Evolutionary conservation across 2,329 filamentous ascomycete species (phyloP), one percentile per base, ranked within the genome.

Genomic region (Xylaria sp.): DNA sequence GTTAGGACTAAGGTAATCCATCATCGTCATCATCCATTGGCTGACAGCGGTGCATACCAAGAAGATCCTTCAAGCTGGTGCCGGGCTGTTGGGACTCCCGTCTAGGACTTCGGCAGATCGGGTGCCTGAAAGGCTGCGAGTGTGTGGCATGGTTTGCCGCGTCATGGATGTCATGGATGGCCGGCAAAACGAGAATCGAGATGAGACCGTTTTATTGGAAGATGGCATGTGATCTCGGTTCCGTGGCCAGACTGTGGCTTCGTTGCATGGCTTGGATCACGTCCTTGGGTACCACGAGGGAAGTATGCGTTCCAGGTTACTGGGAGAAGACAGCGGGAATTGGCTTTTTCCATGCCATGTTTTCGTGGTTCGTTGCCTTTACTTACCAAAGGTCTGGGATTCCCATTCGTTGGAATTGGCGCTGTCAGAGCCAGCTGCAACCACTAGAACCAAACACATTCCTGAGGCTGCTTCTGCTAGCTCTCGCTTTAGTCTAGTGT

Each of bases 251-350:
- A n/a, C n/a, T 41, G 65, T 62, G 58, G 52, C 59, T 69, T 58
- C 46, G 48, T 46, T 28, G 25, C 52, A 64, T 60, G 56, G 56
- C 65, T 62, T 57, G 55, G 59, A n/a, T 63, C 23, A 36, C 28
- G 56, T 28, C 23, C 20, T 20, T 57, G 52, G 50, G 57, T 32
- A 56, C 57, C 61, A 68, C 66, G 63, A 60, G 63, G 59, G 5
- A 45, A 73, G 75, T 68, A 66, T 73, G 72, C 69, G 74, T 76
- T 74, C 75, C 75, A 74, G 72, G 65, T 69, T 72, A 62, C 70
- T 74, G 74, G 75, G 71, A 68, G 52, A 55, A 23, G 15, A 46
- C 34, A 34, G 52, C 45, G 55, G 50, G 39, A 50, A n/a, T n/a
- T 63, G 18, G 28, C 12, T 45, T 20, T 20, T 45, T 18, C 4